Evolutionary conservation across 495 filamentous ascomycete genomes (phyloP).

Genomic region (Niebla homalea): DNA sequence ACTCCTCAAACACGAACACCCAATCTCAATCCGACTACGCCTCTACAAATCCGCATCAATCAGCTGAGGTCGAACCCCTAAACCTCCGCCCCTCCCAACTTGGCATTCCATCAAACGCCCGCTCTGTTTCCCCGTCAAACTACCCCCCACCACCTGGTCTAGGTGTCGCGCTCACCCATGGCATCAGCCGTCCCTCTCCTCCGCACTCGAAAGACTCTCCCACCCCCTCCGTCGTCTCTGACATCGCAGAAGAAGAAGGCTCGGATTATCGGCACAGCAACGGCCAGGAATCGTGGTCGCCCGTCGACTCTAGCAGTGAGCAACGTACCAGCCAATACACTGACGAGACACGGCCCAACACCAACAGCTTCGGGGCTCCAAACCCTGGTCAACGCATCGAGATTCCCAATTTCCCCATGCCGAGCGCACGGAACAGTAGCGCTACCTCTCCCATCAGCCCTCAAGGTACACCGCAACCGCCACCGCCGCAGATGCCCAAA

Average conservation of each 20-base stretch:
- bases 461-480: neutral
- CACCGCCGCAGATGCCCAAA: neutral
- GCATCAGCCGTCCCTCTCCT: neutral
- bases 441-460: neutral
- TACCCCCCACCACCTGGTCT: constrained; percentile 9
- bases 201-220: constrained; percentile 7
- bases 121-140: constrained; percentile 6
- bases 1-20: constrained; percentile 21
- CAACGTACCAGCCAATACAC: constrained; percentile 8
- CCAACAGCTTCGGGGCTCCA: constrained; percentile 12
- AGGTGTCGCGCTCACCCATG: constrained; percentile 11
- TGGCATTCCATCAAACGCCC: constrained; percentile 6
- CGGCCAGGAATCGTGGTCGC: constrained; percentile 16
- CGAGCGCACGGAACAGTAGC: constrained; percentile 5
- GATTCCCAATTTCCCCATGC: constrained; percentile 18
- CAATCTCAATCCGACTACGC: constrained; percentile 15
- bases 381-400: constrained; percentile 17
- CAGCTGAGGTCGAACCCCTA: constrained; percentile 18
- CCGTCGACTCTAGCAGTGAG: constrained; percentile 9
- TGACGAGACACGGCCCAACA: constrained; percentile 5
- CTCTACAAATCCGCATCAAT: constrained; percentile 15
- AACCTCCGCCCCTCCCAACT: constrained; percentile 13
- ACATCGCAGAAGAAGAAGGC: constrained; percentile 17
- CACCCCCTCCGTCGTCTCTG: constrained; percentile 16
- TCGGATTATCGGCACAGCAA: constrained; percentile 10